Base-by-base conservation (phyloP, 2,329 filamentous ascomycete genomes). In the Fusarium zealandicum region DNA sequence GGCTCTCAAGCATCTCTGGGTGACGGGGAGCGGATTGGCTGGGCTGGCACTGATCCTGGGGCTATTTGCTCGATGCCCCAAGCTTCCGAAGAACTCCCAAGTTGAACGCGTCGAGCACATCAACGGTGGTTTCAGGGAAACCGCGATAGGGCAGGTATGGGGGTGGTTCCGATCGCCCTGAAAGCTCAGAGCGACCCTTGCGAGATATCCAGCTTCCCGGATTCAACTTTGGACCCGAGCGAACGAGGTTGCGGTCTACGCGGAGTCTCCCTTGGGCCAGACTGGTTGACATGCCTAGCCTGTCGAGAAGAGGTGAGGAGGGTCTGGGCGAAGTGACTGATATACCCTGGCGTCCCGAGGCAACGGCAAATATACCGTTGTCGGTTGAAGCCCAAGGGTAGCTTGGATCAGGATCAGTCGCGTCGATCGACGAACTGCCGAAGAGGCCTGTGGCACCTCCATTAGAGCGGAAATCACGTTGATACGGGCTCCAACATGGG, bases 1-100 rank as follows among this genome's bases (percentile, higher is more conserved):
- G 18, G 51, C 63, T 17, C 42, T 67, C 9, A 46, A 55, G 22
- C 28, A 38, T 10, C 52, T 67, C 14, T 68, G 65, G 65, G 41
- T 59, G 38, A 58, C 56, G 44, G 65, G 59, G 8, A 63, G 63
- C 32, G 47, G 53, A 33, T 46, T 67, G 52, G 58, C 65, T 8
- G 44, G 39, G 12, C 30, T 59, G 12, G 63, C 61, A 44, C 42
- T 63, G 28, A 17, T 61, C 17, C 32, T 67, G 10, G 44, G 54
- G n/a, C 22, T 67, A 14, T 64, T 61, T 30, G 50, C 55, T 25
- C 57, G 52, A 44, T 66, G 64, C 27, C 65, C 65, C 2, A 52
- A 28, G 18, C 55, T 67, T 32, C 55, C 63, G 30, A 53, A 45
- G 46, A 49, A 51, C 40, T 36, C 42, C 16, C 28, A 41, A 36